Evolutionary conservation across 2,329 filamentous ascomycete genomes (phyloP), one percentile per base, ranked within the genome.

Genomic region (Zymoseptoria passerinii): DNA sequence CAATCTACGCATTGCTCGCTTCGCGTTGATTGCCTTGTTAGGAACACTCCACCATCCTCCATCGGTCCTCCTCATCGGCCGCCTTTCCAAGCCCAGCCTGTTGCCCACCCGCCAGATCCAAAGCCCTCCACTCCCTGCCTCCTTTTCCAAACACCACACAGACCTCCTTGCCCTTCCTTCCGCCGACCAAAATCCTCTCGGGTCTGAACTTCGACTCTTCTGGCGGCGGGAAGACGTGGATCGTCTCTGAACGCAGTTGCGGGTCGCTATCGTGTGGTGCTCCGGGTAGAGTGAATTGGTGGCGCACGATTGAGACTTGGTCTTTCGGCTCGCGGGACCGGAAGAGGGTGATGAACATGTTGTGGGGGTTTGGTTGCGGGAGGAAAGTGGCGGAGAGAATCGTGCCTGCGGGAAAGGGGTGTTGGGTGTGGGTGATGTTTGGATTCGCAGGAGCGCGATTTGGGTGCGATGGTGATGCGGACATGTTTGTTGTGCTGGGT

Each of bases 331-430:
- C 18, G 19, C 23, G 35, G 27, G 27, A 29, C 44, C 44, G 48
- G 28, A 52, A 27, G 18, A 57, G 57, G 4, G 57, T 51, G 28
- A 57, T 9, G 28, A 56, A 57, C 8, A 20, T 6, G 52, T 28
- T n/a, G 50, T 48, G 18, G n/a, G 16, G 23, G 4, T 49, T 28
- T 58, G 5, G 35, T 44, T 73, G 59, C 69, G 81, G 68, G 65
- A 81, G 65, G 75, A 76, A 63, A 68, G 81, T 61, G 80, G 73
- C 90, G 82, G 6, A 86, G 82, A 72, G 87, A 82, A 61, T 89
- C 56, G 81, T 73, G 66, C 90, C 1, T 68, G 71, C 40, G 75
- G 74, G 60, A 76, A 79, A 52, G 77, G 75, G 0, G 75, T 74
- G 8, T 19, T 35, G 13, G 13, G 50, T 53, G 7, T 10, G 18